These are phyloP conservation scores for Daedaleopsis sinensis DNA, from an alignment of 768 basidiomycete genomes.

Conservation along the genomic window DNA sequence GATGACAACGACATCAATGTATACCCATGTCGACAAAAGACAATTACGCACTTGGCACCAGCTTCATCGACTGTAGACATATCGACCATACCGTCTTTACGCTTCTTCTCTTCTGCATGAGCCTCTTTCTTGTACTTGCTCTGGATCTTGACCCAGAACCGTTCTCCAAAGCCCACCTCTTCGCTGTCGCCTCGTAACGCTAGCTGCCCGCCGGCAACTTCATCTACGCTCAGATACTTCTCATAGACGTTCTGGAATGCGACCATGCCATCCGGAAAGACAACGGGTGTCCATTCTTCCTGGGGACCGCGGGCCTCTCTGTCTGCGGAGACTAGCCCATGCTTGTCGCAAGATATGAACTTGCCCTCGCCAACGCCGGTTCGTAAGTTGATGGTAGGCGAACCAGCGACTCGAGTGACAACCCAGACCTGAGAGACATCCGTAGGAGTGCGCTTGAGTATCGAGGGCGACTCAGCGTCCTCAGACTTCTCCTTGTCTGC, in stretches of 20 bases:
- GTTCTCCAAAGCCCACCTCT: constrained; percentile 81
- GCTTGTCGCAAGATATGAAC: constrained; percentile 86
- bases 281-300: constrained; percentile 90
- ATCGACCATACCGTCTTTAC: constrained; percentile 44
- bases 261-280: constrained; percentile 83
- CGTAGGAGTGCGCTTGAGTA: constrained; percentile 71
- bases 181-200: constrained; percentile 84
- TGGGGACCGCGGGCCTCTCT: constrained; percentile 90
- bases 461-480: constrained; percentile 44
- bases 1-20: neutral
- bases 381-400: constrained; percentile 82
- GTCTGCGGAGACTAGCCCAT: constrained; percentile 82
- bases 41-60: constrained; percentile 63
- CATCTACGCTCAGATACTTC: constrained; percentile 84
- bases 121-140: constrained; percentile 86
- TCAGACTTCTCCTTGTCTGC: constrained; percentile 63
- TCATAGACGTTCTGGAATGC: constrained; percentile 90
- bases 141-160: constrained; percentile 91
- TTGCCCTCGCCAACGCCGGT: constrained; percentile 89
- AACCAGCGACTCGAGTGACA: constrained; percentile 81
- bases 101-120: constrained; percentile 55
- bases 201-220: constrained; percentile 81
- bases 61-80: constrained; percentile 63
- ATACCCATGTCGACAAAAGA: constrained; percentile 2
- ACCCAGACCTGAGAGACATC: constrained; percentile 95